Evolutionary conservation across 768 basidiomycete species (phyloP), one percentile per base, ranked within the genome.

Genomic region (Leccinum aurantiacum): DNA sequence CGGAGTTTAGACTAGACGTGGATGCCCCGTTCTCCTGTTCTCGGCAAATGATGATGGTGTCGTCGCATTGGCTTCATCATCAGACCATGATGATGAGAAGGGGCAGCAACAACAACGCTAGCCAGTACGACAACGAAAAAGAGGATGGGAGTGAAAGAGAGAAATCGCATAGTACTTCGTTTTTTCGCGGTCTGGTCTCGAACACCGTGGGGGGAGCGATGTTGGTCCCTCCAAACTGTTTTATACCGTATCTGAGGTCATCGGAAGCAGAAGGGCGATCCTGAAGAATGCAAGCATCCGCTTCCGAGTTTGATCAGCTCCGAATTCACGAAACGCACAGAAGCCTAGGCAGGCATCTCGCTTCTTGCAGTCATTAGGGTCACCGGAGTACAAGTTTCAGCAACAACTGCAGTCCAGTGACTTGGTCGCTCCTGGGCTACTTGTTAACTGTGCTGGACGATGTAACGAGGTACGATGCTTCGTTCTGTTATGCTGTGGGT

Each of bases 201-300:
- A 37, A 33, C 6, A 9, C 6, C n/a, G 11, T 35, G 33, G 15
- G 54, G 46, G 6, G 46, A 37, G 3, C 49, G 3, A 33, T 27
- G n/a, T 13, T 8, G 31, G 15, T 14, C 49, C 15, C 14, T 38
- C 24, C 37, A 13, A 11, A 7, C 24, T n/a, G 22, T 44, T 62
- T 62, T 68, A 62, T 62, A 59, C 48, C 35, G 1, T 8, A 11
- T 14, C 38, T 41, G 27, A 47, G 22, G 46, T 47, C n/a, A 48
- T 17, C 22, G 19, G 46, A 47, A 14, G 22, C 13, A 47, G 22
- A 47, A 25, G 47, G 22, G 24, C 53, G 41, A 53, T 35, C 24
- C 13, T n/a, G 17, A 35, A 7, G 35, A 22, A 14, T 3, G 11
- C 27, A 22, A 48, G 27, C 37, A 49, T 24, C 27, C 19, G 27